A percentile compares a stretch with the other conserved stretches of the same genome.
phyloP scores from a whole-genome alignment of 2,329 filamentous ascomycete species.

The Colletotrichum musae region DNA sequence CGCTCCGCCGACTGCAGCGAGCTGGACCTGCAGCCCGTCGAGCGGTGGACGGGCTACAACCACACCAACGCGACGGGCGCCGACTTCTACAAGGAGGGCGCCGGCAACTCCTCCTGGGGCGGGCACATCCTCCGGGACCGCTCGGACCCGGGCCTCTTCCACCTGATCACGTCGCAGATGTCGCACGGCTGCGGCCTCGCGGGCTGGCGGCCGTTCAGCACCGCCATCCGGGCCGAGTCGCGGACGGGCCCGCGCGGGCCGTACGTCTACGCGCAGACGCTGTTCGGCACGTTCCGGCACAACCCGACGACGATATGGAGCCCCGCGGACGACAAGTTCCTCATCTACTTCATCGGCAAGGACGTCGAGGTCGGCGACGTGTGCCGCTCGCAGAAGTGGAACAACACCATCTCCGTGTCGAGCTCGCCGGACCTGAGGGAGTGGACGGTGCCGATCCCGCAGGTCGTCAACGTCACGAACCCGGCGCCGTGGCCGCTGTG shows the following conservation, averaged over 20 bases:
- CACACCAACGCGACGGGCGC: constrained; percentile 49
- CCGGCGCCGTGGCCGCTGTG: constrained; percentile 58
- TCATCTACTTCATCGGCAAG: constrained; percentile 62
- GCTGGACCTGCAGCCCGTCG: constrained; percentile 60
- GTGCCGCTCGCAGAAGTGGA: constrained; percentile 37
- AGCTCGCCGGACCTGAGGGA: constrained; percentile 18
- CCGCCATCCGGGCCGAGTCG: constrained; percentile 62
- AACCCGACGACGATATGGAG: constrained; percentile 62
- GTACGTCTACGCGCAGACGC: constrained; percentile 56
- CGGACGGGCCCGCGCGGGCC: constrained; percentile 59
- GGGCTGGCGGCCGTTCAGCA: constrained; percentile 63
- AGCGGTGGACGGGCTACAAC: constrained; percentile 60
- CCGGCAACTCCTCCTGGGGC: constrained; percentile 63
- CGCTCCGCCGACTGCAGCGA: constrained; percentile 58
- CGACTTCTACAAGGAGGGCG: constrained; percentile 38
- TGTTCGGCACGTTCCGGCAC: constrained; percentile 60
- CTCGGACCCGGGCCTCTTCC: constrained; percentile 54
- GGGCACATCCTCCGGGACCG: constrained; percentile 61
- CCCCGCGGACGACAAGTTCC: constrained; percentile 57
- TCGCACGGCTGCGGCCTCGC: constrained; percentile 60
- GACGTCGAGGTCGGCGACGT: constrained; percentile 42
- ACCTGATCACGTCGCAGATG: constrained; percentile 62
- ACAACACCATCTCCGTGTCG: constrained; percentile 48
- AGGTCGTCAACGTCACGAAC: constrained; percentile 53
- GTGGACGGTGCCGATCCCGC: constrained; percentile 25